phyloP scores from a whole-genome alignment of 495 filamentous ascomycete genomes.

The Neurospora sublineolata region DNA sequence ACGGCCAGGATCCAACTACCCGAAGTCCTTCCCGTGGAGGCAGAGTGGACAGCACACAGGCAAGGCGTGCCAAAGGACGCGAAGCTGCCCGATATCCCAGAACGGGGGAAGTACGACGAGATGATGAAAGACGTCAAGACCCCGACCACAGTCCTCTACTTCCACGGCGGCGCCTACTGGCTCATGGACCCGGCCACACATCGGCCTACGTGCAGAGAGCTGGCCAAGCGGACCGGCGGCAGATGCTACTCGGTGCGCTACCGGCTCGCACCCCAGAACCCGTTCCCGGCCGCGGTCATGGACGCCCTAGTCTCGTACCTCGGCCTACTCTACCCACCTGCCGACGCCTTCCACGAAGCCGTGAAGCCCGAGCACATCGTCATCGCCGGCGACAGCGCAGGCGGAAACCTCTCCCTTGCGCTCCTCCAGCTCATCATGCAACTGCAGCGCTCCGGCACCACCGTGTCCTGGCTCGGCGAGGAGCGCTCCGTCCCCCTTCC shows the following conservation, averaged over 20 bases:
- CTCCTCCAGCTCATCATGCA: conserved; percentile 67
- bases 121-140: conserved; percentile 59
- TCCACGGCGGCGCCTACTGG: conserved; percentile 84
- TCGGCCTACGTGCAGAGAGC: conserved; percentile 30
- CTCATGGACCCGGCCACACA: conserved; percentile 69
- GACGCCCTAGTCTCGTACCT: conserved; percentile 80
- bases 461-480: conserved; percentile 52
- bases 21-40: conserved; percentile 50
- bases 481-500: conserved; percentile 51
- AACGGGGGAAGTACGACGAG: conserved; percentile 58
- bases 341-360: conserved; percentile 58
- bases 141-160: conserved; percentile 65
- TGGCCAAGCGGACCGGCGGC: conserved; percentile 41
- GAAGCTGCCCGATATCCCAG: conserved; percentile 45
- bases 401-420: conserved; percentile 62
- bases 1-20: conserved; percentile 30
- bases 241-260: conserved; percentile 75
- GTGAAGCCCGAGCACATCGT: conserved; percentile 61
- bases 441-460: conserved; percentile 43
- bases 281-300: conserved; percentile 73
- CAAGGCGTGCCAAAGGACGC: conserved; percentile 43
- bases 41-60: conserved; percentile 79
- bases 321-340: conserved; percentile 67
- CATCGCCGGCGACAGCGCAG: conserved; percentile 78
- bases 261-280: conserved; percentile 70